Evolutionary conservation across 2,329 filamentous ascomycete species (phyloP), one percentile per base, ranked within the genome.

Genomic region (Curvularia eragrostidis): DNA sequence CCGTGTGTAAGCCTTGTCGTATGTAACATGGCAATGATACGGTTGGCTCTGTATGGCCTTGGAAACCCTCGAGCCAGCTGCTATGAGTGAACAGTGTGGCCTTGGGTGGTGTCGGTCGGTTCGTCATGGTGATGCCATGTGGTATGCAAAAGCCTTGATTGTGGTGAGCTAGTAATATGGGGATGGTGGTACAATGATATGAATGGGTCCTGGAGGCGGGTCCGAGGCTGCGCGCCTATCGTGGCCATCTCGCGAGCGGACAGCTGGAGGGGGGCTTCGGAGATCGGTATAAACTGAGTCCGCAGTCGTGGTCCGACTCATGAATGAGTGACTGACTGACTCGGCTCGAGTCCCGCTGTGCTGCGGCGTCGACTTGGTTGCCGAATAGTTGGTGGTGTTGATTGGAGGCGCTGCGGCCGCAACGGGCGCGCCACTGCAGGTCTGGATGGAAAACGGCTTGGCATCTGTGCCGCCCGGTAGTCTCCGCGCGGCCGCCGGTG

Each of bases 391-490:
- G 24, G 49, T 48, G 26, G 26, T 43, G 34, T 28, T 32, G 44
- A 28, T 38, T 48, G 44, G 43, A 48, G 43, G 38, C 36, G 28
- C 24, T 5, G 42, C 18, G 28, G 34, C 15, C 42, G 26, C n/a
- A 50, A 39, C 10, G 24, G 39, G 23, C 34, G 46, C 49, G 44
- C 50, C 43, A 21, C 24, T 34, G 41, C 34, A 36, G 15, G 18
- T 13, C n/a, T 13, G 34, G 32, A 44, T 43, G 28, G 44, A 32
- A 28, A 15, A 5, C 3, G 15, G 13, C 54, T 57, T 57, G 54
- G 54, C 50, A 43, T 36, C 15, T 19, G 32, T 48, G 46, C 50
- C 44, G 51, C 38, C 30, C 28, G 41, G 50, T 21, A 44, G 50
- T 36, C 30, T 52, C 21, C 30, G 50, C 50, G 41, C 42, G 39